These are phyloP conservation scores for Taiozyma sp. DNA, from an alignment of 1,139 yeast genomes.

Conservation along the genomic window DNA sequence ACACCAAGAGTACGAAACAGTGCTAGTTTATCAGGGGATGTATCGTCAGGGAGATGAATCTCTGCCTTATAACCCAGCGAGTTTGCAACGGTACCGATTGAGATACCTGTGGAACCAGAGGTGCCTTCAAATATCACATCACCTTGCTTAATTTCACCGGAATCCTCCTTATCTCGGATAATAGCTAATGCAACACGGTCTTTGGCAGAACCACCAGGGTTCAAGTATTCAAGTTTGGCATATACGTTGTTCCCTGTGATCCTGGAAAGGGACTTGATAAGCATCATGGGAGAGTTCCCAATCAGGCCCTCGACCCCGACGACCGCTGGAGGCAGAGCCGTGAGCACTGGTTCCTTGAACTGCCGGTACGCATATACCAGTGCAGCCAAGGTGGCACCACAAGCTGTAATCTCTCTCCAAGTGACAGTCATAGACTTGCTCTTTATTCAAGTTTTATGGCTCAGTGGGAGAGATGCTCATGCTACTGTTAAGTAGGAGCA, in stretches of 20 bases:
- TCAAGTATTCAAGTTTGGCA: conserved; percentile 80
- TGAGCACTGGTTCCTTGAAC: conserved; percentile 5
- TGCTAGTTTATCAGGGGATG: conserved; percentile 75
- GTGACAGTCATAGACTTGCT: conserved; percentile 5
- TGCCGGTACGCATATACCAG: conserved; percentile 10
- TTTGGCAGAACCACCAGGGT: conserved; percentile 96
- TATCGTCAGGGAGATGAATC: conserved; percentile 93
- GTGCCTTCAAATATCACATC: conserved; percentile 84
- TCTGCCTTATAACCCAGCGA: conserved; percentile 87
- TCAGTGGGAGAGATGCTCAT: no score
- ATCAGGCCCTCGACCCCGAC: conserved; percentile 57
- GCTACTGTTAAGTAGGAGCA: neutral
- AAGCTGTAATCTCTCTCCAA: conserved; percentile 21
- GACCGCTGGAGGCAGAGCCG: conserved; percentile 21
- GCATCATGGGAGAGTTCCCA: conserved; percentile 88
- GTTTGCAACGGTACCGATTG: conserved; percentile 82
- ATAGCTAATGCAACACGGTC: conserved; percentile 91
- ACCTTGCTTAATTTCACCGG: conserved; percentile 43
- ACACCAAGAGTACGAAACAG: conserved; percentile 77
- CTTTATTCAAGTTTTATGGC: neutral
- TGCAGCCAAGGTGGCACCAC: conserved; percentile 15
- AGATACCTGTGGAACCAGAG: conserved; percentile 93
- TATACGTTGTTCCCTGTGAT: conserved; percentile 77
- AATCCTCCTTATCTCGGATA: conserved; percentile 57
- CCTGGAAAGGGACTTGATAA: conserved; percentile 64